Conservation (phyloP, 345 rosid species). For the Brassica napus region DNA sequence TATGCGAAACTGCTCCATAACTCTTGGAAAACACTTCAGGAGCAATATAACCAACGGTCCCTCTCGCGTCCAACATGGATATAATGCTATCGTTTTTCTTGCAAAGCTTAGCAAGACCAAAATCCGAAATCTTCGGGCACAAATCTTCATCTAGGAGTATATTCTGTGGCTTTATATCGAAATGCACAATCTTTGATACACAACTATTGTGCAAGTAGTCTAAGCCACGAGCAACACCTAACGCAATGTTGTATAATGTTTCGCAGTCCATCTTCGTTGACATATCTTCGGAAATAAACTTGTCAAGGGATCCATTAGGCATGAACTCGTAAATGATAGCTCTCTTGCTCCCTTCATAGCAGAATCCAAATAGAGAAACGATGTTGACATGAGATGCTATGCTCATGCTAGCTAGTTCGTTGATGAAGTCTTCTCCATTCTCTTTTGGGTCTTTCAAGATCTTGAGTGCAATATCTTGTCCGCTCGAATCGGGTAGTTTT, state of each 20-base stretch:
- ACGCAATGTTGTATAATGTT: conserved; percentile 25
- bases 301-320: conserved; percentile 47
- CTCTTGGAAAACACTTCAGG: conserved; percentile 40
- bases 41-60: conserved; percentile 47
- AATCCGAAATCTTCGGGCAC: conserved; percentile 49
- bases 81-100: conserved; percentile 36
- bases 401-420: conserved; percentile 53
- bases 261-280: conserved; percentile 27
- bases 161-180: conserved; percentile 52
- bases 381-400: conserved; percentile 56
- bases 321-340: conserved; percentile 48
- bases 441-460: conserved; percentile 40
- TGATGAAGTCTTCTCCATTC: conserved; percentile 48
- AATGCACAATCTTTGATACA: conserved; percentile 45
- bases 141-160: conserved; percentile 45
- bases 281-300: conserved; percentile 29
- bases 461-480: conserved; percentile 45
- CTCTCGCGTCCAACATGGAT: conserved; percentile 33
- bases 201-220: conserved; percentile 53
- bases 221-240: conserved; percentile 44
- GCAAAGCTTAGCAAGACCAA: conserved; percentile 50
- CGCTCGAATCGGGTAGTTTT: conserved; percentile 16
- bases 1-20: conserved; percentile 44
- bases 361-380: conserved; percentile 34
- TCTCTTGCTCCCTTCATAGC: conserved; percentile 34